A percentile compares a stretch with the other conserved stretches of the same genome.
phyloP scores from a whole-genome alignment of 2,329 filamentous ascomycete genomes.

The Zalaria sp. region DNA sequence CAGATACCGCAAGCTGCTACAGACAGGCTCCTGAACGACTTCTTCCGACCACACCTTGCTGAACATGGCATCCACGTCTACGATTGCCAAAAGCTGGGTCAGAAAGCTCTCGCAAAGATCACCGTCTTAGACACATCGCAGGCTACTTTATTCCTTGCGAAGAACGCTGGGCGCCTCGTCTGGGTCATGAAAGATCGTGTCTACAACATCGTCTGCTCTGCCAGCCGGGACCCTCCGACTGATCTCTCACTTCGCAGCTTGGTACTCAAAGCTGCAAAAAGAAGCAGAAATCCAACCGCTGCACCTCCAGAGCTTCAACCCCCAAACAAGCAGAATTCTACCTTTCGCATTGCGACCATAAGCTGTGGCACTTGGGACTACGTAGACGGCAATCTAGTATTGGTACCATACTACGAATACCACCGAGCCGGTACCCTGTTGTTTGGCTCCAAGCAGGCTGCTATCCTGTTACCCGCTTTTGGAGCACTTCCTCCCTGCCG shows the following conservation, averaged over 20 bases:
- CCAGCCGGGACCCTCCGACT: conserved; percentile 13
- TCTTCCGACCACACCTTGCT: conserved; percentile 24
- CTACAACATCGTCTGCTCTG: conserved; percentile 1
- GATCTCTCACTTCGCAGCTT: conserved; percentile 13
- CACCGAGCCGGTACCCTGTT: conserved; percentile 22
- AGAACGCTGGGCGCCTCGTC: conserved; percentile 14
- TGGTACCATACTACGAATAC: conserved; percentile 28
- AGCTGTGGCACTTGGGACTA: conserved; percentile 33
- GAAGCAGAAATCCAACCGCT: background rate
- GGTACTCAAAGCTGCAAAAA: conserved; percentile 8
- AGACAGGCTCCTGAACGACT: conserved; percentile 25
- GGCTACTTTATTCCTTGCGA: conserved; percentile 28
- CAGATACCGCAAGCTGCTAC: conserved; percentile 28
- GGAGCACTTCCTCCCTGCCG: conserved; percentile 12
- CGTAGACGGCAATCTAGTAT: conserved; percentile 21
- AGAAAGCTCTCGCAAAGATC: conserved; percentile 28
- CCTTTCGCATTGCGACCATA: conserved; percentile 19
- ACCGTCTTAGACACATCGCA: conserved; percentile 29
- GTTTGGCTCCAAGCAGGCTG: conserved; percentile 14
- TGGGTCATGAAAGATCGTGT: conserved; percentile 5
- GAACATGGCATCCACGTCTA: conserved; percentile 26
- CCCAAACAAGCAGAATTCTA: conserved; percentile 8
- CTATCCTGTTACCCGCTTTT: conserved; percentile 11
- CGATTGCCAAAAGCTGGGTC: conserved; percentile 28
- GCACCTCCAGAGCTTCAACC: background rate